Evolutionary conservation across 2,329 filamentous ascomycete species (phyloP), one percentile per base, ranked within the genome.

Genomic region (Diaporthe velutina): DNA sequence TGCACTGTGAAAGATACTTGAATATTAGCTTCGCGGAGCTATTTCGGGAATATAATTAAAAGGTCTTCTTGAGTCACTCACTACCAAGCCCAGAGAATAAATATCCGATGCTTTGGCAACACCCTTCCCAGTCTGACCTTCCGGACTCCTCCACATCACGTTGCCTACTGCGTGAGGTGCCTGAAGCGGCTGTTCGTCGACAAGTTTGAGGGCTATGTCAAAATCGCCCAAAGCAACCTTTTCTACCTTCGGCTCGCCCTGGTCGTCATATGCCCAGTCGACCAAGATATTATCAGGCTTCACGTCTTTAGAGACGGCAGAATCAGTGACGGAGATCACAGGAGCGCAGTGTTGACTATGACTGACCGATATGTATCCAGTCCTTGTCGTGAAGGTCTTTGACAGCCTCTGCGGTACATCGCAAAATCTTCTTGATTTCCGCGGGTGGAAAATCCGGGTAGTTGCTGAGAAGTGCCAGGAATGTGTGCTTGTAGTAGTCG

Each of bases 91-190:
- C 17, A 57, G 30, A 19, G 30, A 57, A 13, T 57, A 57, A 17
- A 57, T 35, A n/a, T 57, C 54, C 28, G 54, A 57, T 8, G 54
- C 54, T 35, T 57, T 57, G 54, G 54, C 54, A 35, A 57, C 30
- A 5, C 54, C 54, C 12, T 57, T 57, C 8, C 54, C 54, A 35
- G 28, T 57, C 30, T 57, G 54, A 4, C 54, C 54, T 57, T 57
- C 54, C 8, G 54, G 54, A 15, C 54, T 57, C 30, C 30, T 57
- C 28, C 28, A 33, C 28, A 33, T 55, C 5, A 30, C 52, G 52
- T 55, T 33, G 7, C 52, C 25, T 2, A 33, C 25, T 19, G 25
- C 52, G 28, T 33, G 52, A 55, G 52, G 52, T 17, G 25, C 52
- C 52, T 25, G 52, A 7, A 55, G 52, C 52, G 52, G 52, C 28